Evolutionary conservation across 345 rosid species (phyloP).

Genomic region (Gossypium ekmanianum): DNA sequence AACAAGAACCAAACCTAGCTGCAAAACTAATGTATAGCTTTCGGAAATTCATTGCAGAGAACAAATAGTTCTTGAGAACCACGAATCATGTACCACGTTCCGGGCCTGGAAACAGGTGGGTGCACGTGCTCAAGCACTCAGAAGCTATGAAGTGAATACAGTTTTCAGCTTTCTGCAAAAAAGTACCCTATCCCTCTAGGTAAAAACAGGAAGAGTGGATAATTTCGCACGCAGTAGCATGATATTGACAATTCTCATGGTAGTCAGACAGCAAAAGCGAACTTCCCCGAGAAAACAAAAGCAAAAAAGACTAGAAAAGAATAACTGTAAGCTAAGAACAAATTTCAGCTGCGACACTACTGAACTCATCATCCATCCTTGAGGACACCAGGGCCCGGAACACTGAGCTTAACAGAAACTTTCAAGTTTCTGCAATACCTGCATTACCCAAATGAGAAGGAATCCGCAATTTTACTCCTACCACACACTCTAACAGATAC

Average conservation of each 20-base stretch:
- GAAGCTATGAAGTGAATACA: not conserved
- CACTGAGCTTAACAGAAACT: constrained; percentile 23
- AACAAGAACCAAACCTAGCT: not conserved
- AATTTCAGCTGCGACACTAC: constrained; percentile 6
- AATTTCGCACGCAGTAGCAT: not conserved
- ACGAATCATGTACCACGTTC: not conserved
- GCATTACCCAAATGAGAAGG: constrained; percentile 13
- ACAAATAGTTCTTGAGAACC: no score
- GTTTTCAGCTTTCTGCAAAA: not conserved
- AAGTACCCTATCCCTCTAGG: not conserved
- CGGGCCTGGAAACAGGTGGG: not conserved
- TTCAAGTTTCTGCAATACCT: constrained; percentile 15
- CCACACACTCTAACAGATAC: constrained; percentile 3
- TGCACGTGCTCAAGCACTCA: not conserved
- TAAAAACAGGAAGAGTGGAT: constrained; percentile 7
- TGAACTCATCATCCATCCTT: constrained; percentile 11
- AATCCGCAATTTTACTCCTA: constrained; percentile 14
- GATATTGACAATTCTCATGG: constrained; percentile 24
- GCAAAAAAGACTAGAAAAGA: constrained; percentile 14
- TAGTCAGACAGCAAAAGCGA: constrained; percentile 26
- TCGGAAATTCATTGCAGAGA: not conserved
- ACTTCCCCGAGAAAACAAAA: constrained; percentile 15
- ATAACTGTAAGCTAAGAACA: not conserved
- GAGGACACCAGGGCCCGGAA: constrained; percentile 41
- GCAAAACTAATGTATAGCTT: not conserved